Evolutionary conservation across 1,139 yeast species (phyloP).

Genomic region (Pichia sp.): DNA sequence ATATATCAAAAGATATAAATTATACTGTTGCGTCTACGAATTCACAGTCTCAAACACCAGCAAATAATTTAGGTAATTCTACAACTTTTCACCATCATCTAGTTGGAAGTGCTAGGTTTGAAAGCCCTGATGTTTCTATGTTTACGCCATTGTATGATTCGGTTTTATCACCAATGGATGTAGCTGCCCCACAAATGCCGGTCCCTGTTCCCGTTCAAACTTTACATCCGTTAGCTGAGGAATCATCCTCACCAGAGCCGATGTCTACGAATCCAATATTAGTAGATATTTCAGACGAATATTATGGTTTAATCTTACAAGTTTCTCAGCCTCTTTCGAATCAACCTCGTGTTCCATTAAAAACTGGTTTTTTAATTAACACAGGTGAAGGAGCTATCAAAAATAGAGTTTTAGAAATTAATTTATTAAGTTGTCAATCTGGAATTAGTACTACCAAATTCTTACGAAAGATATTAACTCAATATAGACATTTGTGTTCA

Average conservation of each 20-base stretch:
- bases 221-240: slow-evolving; percentile 13
- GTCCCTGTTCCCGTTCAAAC: slow-evolving; percentile 11
- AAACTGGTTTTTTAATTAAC: slow-evolving; percentile 63
- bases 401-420: slow-evolving; percentile 44
- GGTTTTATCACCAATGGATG: slow-evolving; percentile 29
- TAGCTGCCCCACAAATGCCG: slow-evolving; percentile 8
- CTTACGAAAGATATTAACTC: slow-evolving; percentile 55
- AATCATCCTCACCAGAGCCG: slow-evolving; percentile 5
- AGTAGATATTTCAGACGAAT: slow-evolving; percentile 47
- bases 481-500: slow-evolving; percentile 47
- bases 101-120: slow-evolving; percentile 14
- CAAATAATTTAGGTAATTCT: slow-evolving; percentile 10
- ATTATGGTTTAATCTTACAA: slow-evolving; percentile 58
- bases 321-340: slow-evolving; percentile 59
- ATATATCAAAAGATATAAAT: slow-evolving; percentile 18
- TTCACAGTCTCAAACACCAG: slow-evolving; percentile 24
- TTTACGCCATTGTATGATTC: slow-evolving; percentile 26
- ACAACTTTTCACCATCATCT: slow-evolving; percentile 6
- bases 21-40: slow-evolving; percentile 25
- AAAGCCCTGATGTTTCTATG: slow-evolving; percentile 18
- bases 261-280: slow-evolving; percentile 33
- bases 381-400: slow-evolving; percentile 24
- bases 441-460: slow-evolving; percentile 51
- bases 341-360: slow-evolving; percentile 63
- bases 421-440: slow-evolving; percentile 62